Percentiles rank a stretch among this genome's conserved stretches.
phyloP scores from a whole-genome alignment of 2,329 filamentous ascomycete genomes.

The Xylaria arbuscula region DNA sequence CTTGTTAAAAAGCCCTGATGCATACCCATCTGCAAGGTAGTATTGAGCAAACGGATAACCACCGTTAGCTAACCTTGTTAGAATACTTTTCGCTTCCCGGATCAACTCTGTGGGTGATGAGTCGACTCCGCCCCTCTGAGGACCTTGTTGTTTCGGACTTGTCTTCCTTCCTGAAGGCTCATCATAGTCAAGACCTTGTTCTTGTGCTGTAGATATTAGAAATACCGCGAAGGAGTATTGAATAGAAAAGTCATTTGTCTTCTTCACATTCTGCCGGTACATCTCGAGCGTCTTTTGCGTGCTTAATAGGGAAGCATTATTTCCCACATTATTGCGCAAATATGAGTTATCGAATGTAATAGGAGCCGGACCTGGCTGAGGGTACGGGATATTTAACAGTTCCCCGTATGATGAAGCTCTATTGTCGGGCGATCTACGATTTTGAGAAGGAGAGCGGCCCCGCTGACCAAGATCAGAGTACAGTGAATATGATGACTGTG shows the following conservation, averaged over 20 bases:
- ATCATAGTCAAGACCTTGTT: slow-evolving; percentile 70
- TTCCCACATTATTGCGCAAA: slow-evolving; percentile 81
- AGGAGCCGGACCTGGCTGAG: slow-evolving; percentile 77
- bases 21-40: slow-evolving; percentile 93
- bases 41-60: slow-evolving; percentile 98
- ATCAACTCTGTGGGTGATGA: slow-evolving; percentile 75
- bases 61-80: slow-evolving; percentile 85
- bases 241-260: slow-evolving; percentile 88
- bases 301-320: slow-evolving; percentile 89
- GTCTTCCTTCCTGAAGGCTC: slow-evolving; percentile 59
- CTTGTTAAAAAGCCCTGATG: slow-evolving; percentile 94
- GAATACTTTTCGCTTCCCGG: slow-evolving; percentile 86
- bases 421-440: slow-evolving; percentile 66
- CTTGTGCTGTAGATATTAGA: slow-evolving; percentile 88
- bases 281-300: slow-evolving; percentile 95
- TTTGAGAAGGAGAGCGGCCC: slow-evolving; percentile 69
- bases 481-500: slow-evolving; percentile 80
- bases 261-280: slow-evolving; percentile 97
- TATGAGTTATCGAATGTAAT: slow-evolving; percentile 82
- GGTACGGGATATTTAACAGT: slow-evolving; percentile 77
- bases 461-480: slow-evolving; percentile 75
- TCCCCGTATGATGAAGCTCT: slow-evolving; percentile 67
- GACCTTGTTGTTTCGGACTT: slow-evolving; percentile 58
- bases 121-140: slow-evolving; percentile 48
- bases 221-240: slow-evolving; percentile 98